Base-by-base conservation (phyloP, 306 rosid species). In the Neltuma alba region DNA sequence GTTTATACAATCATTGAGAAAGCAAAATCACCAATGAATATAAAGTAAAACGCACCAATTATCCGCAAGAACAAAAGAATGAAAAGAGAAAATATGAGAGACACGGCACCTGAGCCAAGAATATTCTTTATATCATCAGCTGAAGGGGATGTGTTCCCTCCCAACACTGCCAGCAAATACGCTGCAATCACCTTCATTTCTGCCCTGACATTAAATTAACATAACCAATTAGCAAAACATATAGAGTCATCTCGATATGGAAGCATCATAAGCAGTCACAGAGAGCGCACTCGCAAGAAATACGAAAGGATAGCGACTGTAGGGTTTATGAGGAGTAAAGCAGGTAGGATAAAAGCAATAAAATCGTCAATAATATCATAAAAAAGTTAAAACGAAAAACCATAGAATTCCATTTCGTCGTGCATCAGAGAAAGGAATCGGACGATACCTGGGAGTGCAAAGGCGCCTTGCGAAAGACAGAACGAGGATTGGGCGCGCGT, bases 161-260 rank as follows among this genome's bases (percentile, higher is more conserved):
- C 91, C 84, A 88, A 85, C 16, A 83, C 89, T 40, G 91, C 91
- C 57, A 88, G 68, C 82, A 88, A 81, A 70, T 78, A 88, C 3
- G 91, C 87, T 6, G 89, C 89, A 64, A 88, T 50, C 23, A 88
- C 84, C 83, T 88, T 88, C 91, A 88, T 88, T 54, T 78, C 84
- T 85, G 79, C 80, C 16, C 16, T 62, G 7, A 37, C 18, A 55
- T 52, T 37, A 5, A 62, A 61, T 3, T 20, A 9, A 0, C 58
- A 25, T 27, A 70, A 2, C 1, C 12, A 65, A 13, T 76, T 15
- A 70, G 50, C 20, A 41, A 63, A 28, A 58, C 18, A 58, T 5
- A 25, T n/a, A 21, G 14, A 55, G 23, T 23, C 14, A 23, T 10
- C 60, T 55, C 12, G 30, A 55, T 3, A 58, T 25, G 16, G 34